Percentiles rank a stretch among this genome's conserved stretches.
These are phyloP conservation scores for Aureobasidium sp. DNA, from an alignment of 2,329 filamentous ascomycete genomes.

Conservation along the genomic window DNA sequence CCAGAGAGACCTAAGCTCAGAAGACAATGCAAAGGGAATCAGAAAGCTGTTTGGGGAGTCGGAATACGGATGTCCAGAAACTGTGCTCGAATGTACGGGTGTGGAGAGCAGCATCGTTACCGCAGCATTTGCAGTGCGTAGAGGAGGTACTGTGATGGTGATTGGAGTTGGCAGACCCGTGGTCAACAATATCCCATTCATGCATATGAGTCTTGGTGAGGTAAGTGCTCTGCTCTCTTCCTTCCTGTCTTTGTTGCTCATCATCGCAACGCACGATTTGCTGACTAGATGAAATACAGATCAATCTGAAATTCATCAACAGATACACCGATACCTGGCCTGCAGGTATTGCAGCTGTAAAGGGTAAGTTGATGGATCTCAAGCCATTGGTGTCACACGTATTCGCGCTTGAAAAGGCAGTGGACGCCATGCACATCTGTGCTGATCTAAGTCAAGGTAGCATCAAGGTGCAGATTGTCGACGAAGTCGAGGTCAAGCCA, in stretches of 20 bases:
- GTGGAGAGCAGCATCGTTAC: constrained; percentile 29
- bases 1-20: constrained; percentile 18
- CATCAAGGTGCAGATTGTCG: constrained; percentile 52
- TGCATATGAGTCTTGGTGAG: constrained; percentile 30
- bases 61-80: constrained; percentile 19
- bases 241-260: neutral
- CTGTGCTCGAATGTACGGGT: constrained; percentile 31
- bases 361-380: constrained; percentile 53
- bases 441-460: constrained; percentile 47
- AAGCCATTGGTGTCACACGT: constrained; percentile 57
- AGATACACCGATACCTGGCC: constrained; percentile 65
- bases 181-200: constrained; percentile 32
- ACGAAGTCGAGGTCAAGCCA: constrained; percentile 9
- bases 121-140: constrained; percentile 21
- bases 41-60: constrained; percentile 21
- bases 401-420: constrained; percentile 54
- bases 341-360: constrained; percentile 53
- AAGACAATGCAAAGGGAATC: constrained; percentile 25
- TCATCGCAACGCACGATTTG: neutral
- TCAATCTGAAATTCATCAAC: constrained; percentile 64
- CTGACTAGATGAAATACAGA: constrained; percentile 1
- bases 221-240: constrained; percentile 2
- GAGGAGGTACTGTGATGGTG: constrained; percentile 30
- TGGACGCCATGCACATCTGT: constrained; percentile 50
- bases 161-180: constrained; percentile 30